Evolutionary conservation across 345 rosid genomes (phyloP).

Genomic region (Pseudoturritis turrita): DNA sequence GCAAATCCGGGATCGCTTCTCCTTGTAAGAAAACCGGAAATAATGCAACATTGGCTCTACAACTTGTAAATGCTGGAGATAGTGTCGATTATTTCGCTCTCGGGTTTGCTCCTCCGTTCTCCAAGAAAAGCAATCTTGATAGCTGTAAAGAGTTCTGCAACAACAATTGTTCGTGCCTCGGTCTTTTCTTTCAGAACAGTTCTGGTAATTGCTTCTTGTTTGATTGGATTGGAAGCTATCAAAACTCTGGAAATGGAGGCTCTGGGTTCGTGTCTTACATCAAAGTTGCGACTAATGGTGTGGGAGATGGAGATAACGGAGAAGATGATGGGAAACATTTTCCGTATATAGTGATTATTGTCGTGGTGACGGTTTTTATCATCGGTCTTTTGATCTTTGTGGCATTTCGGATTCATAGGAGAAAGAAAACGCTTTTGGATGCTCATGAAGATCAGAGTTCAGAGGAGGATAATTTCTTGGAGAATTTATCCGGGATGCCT

Average conservation of each 20-base stretch:
- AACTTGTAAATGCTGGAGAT: slow-evolving; percentile 53
- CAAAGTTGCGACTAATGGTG: slow-evolving; percentile 42
- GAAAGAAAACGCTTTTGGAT: slow-evolving; percentile 35
- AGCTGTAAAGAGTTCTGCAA: slow-evolving; percentile 66
- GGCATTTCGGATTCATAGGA: slow-evolving; percentile 44
- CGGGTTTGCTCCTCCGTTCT: slow-evolving; percentile 46
- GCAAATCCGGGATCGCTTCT: slow-evolving; percentile 51
- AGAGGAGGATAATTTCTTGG: slow-evolving; percentile 82
- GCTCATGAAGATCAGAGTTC: slow-evolving; percentile 40
- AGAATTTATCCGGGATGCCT: slow-evolving; percentile 73
- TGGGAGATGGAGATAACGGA: slow-evolving; percentile 18
- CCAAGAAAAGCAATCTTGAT: slow-evolving; percentile 44
- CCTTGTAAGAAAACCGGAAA: slow-evolving; percentile 41
- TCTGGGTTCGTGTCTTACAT: slow-evolving; percentile 52
- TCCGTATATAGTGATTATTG: slow-evolving; percentile 52
- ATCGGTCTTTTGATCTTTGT: slow-evolving; percentile 45
- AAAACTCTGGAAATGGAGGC: slow-evolving; percentile 25
- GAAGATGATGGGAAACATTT: slow-evolving; percentile 37
- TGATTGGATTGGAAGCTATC: slow-evolving; percentile 64
- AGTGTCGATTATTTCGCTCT: slow-evolving; percentile 66
- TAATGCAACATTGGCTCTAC: slow-evolving; percentile 27
- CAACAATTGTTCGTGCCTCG: slow-evolving; percentile 73
- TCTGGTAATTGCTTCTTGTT: slow-evolving; percentile 73
- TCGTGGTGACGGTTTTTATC: slow-evolving; percentile 42
- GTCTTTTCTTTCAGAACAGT: slow-evolving; percentile 61